A percentile compares a stretch with the other conserved stretches of the same genome.
These are phyloP conservation scores for Handroanthus guayacan DNA, from an alignment of 257 asterid species.

Conservation along the genomic window DNA sequence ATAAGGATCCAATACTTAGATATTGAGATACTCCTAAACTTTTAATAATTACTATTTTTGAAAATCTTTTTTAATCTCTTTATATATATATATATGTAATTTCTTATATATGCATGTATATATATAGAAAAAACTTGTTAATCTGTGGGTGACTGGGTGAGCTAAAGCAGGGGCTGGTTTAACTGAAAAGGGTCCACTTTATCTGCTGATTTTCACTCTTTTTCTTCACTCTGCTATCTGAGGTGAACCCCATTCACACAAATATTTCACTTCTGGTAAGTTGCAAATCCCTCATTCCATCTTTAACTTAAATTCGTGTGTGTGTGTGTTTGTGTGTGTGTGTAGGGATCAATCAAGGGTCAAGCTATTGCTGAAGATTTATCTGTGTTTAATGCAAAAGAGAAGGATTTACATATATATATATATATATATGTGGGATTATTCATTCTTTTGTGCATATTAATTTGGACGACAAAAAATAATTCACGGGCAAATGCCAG, in stretches of 20 bases:
- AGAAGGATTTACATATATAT: neutral
- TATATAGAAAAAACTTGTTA: too few species aligned
- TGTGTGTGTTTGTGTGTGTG: slow-evolving; percentile 3
- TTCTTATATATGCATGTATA: too few species aligned
- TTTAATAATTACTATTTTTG: too few species aligned
- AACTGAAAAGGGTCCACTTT: slow-evolving; percentile 3
- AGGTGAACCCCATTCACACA: slow-evolving; percentile 4
- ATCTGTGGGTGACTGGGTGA: neutral
- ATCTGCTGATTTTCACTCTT: neutral
- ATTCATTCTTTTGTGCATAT: slow-evolving; percentile 11
- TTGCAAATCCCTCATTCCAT: slow-evolving; percentile 4
- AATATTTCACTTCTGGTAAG: slow-evolving; percentile 40
- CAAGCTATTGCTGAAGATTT: slow-evolving; percentile 8
- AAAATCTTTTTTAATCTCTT: too few species aligned
- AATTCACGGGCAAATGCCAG: neutral
- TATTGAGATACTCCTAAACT: too few species aligned
- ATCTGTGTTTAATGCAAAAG: slow-evolving; percentile 18
- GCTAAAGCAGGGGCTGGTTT: neutral
- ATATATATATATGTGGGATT: slow-evolving; percentile 16
- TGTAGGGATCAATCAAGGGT: slow-evolving; percentile 4
- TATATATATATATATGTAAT: too few species aligned
- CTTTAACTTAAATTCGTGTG: neutral
- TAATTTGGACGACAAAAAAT: neutral
- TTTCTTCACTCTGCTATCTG: slow-evolving; percentile 5
- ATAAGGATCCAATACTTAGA: too few species aligned